Conservation (phyloP, 495 filamentous ascomycete genomes). For the Neohortaea acidophila region DNA sequence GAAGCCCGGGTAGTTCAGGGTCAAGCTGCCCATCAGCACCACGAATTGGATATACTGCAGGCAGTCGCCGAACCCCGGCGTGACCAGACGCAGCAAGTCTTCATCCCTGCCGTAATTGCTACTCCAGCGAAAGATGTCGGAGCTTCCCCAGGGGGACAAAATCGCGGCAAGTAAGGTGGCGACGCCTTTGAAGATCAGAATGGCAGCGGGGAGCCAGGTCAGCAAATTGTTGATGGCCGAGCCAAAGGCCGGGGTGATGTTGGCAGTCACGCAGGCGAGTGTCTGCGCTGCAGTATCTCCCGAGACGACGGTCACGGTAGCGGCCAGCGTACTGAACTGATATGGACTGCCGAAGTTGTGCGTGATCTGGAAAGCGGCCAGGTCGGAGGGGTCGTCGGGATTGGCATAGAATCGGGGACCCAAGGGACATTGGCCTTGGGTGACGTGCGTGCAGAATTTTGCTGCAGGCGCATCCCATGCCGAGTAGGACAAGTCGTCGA, state of each 20-base stretch:
- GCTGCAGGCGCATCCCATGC: slow-evolving; percentile 36
- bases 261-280: slow-evolving; percentile 65
- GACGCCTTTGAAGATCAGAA: slow-evolving; percentile 64
- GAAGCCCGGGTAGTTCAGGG: slow-evolving; percentile 80
- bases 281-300: slow-evolving; percentile 46
- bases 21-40: slow-evolving; percentile 70
- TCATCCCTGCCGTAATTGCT: slow-evolving; percentile 92
- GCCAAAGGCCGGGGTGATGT: slow-evolving; percentile 68
- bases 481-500: slow-evolving; percentile 59
- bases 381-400: slow-evolving; percentile 34
- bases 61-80: slow-evolving; percentile 92
- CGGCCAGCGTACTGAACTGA: slow-evolving; percentile 63
- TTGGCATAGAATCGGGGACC: slow-evolving; percentile 52
- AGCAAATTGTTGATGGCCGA: slow-evolving; percentile 45
- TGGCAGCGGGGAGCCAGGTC: slow-evolving; percentile 61
- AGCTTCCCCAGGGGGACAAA: slow-evolving; percentile 85
- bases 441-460: slow-evolving; percentile 48
- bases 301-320: slow-evolving; percentile 54
- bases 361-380: slow-evolving; percentile 57
- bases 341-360: slow-evolving; percentile 70
- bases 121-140: slow-evolving; percentile 79
- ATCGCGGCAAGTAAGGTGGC: slow-evolving; percentile 72
- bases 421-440: slow-evolving; percentile 57
- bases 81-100: slow-evolving; percentile 81
- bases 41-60: slow-evolving; percentile 94